Evolutionary conservation across 2,329 filamentous ascomycete genomes (phyloP), one percentile per base, ranked within the genome.

Genomic region (Pseudogymnoascus verrucosus): DNA sequence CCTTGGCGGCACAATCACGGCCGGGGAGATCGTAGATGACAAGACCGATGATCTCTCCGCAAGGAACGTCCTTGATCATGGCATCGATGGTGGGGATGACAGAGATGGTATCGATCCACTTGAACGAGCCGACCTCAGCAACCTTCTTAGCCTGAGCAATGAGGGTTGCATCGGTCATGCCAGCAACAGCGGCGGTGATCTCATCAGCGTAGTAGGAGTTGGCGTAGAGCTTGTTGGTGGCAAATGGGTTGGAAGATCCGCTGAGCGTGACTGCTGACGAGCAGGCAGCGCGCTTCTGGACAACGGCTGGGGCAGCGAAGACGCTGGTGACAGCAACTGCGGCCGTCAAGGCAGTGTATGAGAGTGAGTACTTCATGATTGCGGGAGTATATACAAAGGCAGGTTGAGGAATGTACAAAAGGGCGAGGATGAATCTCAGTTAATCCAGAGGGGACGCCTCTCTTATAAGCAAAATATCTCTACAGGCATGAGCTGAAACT

Each of bases 21-120:
- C 84, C 81, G 11, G 83, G 83, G 2, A 85, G 78, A 71, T 85
- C 78, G 70, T 85, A 85, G 63, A 85, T 78, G 62, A 84, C 82
- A 10, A 70, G 64, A 61, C 68, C 65, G 51, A 84, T 78, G 60
- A 79, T 76, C 4, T 77, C 81, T 10, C 77, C 79, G 64, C 81
- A 79, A 5, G 76, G 71, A 34, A 74, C 78, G 26, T 80, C 75
- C n/a, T 70, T 72, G 21, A 85, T 75, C 16, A 79, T 81, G 21
- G 72, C 67, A 16, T 76, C 72, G 71, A 84, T 77, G 62, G 79
- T 67, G 62, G 78, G 75, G 14, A 83, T 76, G 69, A 82, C 82
- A 64, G 74, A 74, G 51, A 76, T 76, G 44, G 79, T 79, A 70
- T 84, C 82, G 59, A 80, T 82, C 80, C 80, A 82, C 39, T 78